Evolutionary conservation across 805 yeast genomes (phyloP).

Genomic region (Yamadazyma scolyti): DNA sequence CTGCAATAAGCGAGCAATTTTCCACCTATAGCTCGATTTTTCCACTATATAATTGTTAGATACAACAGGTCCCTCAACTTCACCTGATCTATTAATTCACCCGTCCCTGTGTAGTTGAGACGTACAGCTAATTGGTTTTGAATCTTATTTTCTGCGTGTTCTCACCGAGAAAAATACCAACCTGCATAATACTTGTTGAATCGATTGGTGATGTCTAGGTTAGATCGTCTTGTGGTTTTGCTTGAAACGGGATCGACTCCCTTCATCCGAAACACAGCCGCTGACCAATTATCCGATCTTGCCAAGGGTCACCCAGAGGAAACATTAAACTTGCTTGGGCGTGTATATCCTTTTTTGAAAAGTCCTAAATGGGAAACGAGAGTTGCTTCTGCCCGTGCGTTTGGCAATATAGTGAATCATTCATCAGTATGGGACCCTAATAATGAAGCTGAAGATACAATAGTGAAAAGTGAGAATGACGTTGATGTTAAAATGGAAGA

Average conservation of each 20-base stretch:
- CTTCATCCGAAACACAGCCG: conserved; percentile 92
- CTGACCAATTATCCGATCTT: conserved; percentile 91
- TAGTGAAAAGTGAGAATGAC: conserved; percentile 1
- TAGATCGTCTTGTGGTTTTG: conserved; percentile 54
- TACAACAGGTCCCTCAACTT: too few relatives aligned
- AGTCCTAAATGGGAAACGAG: conserved; percentile 94
- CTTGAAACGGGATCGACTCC: conserved; percentile 95
- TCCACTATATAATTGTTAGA: too few relatives aligned
- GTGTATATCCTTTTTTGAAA: conserved; percentile 86
- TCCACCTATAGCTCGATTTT: too few relatives aligned
- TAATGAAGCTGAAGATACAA: conserved; percentile 24
- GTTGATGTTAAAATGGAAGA: conserved; percentile 4
- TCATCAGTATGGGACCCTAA: conserved; percentile 86
- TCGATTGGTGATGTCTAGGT: conserved; percentile 41
- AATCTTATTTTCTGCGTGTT: too few relatives aligned
- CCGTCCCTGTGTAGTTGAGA: too few relatives aligned
- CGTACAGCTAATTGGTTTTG: too few relatives aligned
- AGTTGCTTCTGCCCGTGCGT: conserved; percentile 88
- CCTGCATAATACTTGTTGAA: too few relatives aligned
- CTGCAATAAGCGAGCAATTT: too few relatives aligned
- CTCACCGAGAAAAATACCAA: too few relatives aligned
- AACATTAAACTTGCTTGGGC: conserved; percentile 70
- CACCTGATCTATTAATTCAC: too few relatives aligned
- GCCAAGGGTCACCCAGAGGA: conserved; percentile 96
- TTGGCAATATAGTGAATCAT: conserved; percentile 86